Conservation (phyloP, 306 rosid species). For the Mimosa pudica region DNA sequence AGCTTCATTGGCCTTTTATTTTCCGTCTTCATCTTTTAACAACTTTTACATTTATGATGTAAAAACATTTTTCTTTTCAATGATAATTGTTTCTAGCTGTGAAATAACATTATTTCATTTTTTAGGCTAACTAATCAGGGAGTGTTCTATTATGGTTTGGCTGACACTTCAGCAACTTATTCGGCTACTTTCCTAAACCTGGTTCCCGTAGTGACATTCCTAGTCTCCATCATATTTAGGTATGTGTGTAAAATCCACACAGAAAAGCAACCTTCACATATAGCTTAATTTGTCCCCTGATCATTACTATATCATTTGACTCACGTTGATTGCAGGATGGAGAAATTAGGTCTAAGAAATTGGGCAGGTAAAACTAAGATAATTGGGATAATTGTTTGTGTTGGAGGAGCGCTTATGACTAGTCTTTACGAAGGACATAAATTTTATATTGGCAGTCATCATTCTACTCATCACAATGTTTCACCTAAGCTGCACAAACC, state of each 20-base stretch:
- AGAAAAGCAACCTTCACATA: background rate
- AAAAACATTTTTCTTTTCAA: no score
- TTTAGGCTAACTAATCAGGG: conserved; percentile 60
- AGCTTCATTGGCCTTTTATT: no score
- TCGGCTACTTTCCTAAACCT: conserved; percentile 63
- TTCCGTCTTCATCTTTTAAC: no score
- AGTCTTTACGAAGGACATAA: conserved; percentile 44
- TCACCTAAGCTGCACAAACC: conserved; percentile 4
- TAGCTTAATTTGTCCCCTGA: background rate
- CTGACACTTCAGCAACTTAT: conserved; percentile 73
- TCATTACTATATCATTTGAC: background rate
- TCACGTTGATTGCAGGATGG: conserved; percentile 38
- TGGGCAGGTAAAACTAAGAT: conserved; percentile 41
- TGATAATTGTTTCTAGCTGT: background rate
- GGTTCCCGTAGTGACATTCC: conserved; percentile 64
- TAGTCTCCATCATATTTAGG: conserved; percentile 49
- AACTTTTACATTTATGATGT: no score
- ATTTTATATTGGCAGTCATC: conserved; percentile 31
- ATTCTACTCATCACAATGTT: background rate
- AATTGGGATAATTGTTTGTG: conserved; percentile 49
- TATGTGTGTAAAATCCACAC: background rate
- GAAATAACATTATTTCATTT: conserved; percentile 11
- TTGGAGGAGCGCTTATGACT: conserved; percentile 49
- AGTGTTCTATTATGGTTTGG: conserved; percentile 60
- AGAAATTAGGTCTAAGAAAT: conserved; percentile 36